These are phyloP conservation scores for Pseudozyma thailandica DNA, from an alignment of 1,284 basidiomycete species.

Conservation along the genomic window DNA sequence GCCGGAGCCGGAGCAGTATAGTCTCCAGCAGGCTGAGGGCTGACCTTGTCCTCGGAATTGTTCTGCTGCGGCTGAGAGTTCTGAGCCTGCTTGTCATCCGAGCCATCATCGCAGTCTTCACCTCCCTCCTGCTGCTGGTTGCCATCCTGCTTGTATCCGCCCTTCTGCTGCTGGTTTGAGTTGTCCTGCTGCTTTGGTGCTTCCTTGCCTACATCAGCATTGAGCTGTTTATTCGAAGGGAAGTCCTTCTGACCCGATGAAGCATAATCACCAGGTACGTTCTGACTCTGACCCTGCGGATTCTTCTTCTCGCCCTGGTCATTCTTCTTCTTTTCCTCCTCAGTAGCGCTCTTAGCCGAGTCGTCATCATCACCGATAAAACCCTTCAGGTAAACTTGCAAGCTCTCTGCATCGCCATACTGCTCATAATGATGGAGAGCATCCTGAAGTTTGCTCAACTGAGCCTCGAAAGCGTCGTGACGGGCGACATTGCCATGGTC, in stretches of 20 bases:
- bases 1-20: too few species aligned
- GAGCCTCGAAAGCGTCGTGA: slow-evolving; percentile 25
- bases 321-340: neutral
- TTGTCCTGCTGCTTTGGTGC: slow-evolving; percentile 3
- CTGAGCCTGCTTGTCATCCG: neutral
- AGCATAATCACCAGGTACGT: too few species aligned
- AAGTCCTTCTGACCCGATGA: too few species aligned
- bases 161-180: too few species aligned
- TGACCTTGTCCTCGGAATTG: neutral
- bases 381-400: slow-evolving; percentile 25
- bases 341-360: neutral
- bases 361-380: slow-evolving; percentile 1
- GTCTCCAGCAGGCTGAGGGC: too few species aligned
- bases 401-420: slow-evolving; percentile 29
- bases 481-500: slow-evolving; percentile 11
- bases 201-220: slow-evolving; percentile 1
- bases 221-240: too few species aligned
- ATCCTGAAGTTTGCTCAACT: slow-evolving; percentile 20
- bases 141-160: neutral
- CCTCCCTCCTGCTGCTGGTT: neutral
- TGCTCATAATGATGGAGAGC: slow-evolving; percentile 37
- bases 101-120: neutral
- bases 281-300: too few species aligned
- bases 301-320: slow-evolving; percentile 8
- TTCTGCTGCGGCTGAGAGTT: neutral